A percentile compares a stretch with the other conserved stretches of the same genome.
These are phyloP conservation scores for Sechiopsis laciniata DNA, from an alignment of 306 rosid species.

Conservation along the genomic window DNA sequence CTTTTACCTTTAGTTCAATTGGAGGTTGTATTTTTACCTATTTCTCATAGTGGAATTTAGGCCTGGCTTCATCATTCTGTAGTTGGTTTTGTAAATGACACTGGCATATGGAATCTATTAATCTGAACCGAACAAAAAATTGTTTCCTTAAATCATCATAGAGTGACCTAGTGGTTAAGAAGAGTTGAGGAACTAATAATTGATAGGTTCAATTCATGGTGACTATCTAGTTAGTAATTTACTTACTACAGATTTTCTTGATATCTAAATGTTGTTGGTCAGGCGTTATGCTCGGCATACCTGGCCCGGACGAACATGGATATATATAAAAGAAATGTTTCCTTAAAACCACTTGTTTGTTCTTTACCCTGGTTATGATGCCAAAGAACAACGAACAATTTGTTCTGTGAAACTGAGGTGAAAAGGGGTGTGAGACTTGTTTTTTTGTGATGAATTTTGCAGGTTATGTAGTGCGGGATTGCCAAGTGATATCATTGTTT, in stretches of 20 bases:
- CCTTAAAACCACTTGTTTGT: background rate
- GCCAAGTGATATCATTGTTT: slow-evolving; percentile 60
- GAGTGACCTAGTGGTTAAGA: no score
- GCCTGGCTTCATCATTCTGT: background rate
- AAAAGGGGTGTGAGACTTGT: background rate
- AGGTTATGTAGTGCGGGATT: slow-evolving; percentile 70
- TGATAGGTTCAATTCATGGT: no score
- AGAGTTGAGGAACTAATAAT: background rate
- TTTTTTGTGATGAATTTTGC: slow-evolving; percentile 18
- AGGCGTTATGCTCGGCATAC: no score
- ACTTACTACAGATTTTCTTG: no score
- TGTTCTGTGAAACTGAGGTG: background rate
- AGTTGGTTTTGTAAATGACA: background rate
- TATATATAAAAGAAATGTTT: no score
- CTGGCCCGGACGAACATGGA: no score
- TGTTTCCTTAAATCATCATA: no score
- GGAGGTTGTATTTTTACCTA: background rate
- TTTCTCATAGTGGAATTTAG: background rate
- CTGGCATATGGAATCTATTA: background rate
- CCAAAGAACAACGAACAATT: background rate
- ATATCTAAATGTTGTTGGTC: no score
- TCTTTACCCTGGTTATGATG: background rate
- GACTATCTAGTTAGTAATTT: no score
- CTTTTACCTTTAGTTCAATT: background rate
- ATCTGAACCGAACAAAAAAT: background rate